phyloP scores from a whole-genome alignment of 352 stramenopile species.

The Plasmopara viticola region DNA sequence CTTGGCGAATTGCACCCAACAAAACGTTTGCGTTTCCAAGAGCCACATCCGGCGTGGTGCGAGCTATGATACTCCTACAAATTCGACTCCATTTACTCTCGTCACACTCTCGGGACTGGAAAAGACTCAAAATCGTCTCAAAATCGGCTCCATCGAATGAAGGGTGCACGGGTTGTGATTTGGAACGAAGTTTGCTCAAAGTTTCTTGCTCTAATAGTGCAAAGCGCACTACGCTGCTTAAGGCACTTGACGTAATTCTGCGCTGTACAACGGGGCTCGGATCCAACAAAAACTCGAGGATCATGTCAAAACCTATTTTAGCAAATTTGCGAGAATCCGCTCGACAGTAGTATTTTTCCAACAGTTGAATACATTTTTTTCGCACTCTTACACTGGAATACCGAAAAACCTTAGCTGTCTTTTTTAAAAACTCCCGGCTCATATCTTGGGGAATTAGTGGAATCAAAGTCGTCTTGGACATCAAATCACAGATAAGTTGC shows the following conservation, averaged over 20 bases:
- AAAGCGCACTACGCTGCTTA: conserved; percentile 12
- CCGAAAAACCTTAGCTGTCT: conserved; percentile 3
- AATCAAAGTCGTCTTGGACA: conserved; percentile 10
- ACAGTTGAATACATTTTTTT: conserved; percentile 18
- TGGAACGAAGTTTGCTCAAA: background rate
- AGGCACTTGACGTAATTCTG: conserved; percentile 6
- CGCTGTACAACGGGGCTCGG: conserved; percentile 6
- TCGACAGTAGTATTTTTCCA: conserved; percentile 16
- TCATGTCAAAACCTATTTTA: conserved; percentile 12
- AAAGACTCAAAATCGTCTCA: conserved; percentile 32
- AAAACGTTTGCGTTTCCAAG: conserved; percentile 23
- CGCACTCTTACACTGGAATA: conserved; percentile 19
- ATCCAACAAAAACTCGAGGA: conserved; percentile 24
- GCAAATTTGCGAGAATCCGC: conserved; percentile 9
- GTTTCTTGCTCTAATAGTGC: conserved; percentile 18
- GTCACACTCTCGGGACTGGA: conserved; percentile 24
- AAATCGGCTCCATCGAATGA: conserved; percentile 44
- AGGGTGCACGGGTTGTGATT: conserved; percentile 12
- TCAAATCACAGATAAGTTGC: conserved; percentile 15
- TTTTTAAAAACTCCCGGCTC: conserved; percentile 7
- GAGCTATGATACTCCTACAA: conserved; percentile 20
- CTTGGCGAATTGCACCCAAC: conserved; percentile 34
- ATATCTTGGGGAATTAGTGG: conserved; percentile 13
- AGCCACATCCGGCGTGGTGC: background rate
- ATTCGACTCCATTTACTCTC: conserved; percentile 33